Base-by-base conservation (phyloP, 225 moss, liverwort and hornwort genomes). In the Rhytidiadelphus loreus region DNA sequence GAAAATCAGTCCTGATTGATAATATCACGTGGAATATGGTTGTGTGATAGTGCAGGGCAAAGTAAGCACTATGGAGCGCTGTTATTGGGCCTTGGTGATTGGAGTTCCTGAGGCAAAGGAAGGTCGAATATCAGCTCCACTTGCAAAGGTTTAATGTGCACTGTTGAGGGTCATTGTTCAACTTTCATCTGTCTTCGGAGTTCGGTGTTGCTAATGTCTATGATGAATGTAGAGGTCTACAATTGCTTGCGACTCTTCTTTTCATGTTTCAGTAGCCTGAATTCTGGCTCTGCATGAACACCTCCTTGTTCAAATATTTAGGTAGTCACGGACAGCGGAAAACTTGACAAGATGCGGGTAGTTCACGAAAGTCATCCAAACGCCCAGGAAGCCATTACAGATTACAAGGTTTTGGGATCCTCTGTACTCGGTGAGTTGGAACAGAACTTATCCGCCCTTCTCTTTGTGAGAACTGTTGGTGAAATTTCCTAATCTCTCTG, bases 71-170 rank as follows among this genome's bases (percentile, higher is more conserved):
- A 93, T 98, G 59, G 94, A 92, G 90, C 95, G 98, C 33, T 92
- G 91, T 65, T 99, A 99, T 85, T 94, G 90, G 92, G 96, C 99
- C 85, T 91, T 99, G 89, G 96, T 99, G 64, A 92, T 97, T 72
- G 99, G 99, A 80, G 92, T 89, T 82, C 99, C 99, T 29, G 92
- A 91, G 88, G 81, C 93, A 69, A 80, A 83, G 64, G 86, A 95
- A 85, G 99, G 97, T 53, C 93, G 95, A 89, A 96, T 99, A 52
- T 94, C 96, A 85, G 94, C 92, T 77, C 93, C 99, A 73, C 92
- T 99, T 82, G 92, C 96, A 76, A 99, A 97, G 96, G 97, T 96
- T 87, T 29, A 9, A 28, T 46, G 43, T 77, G 43, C 72, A 39
- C 44, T 71, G 63, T 71, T 61, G 69, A 81, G 77, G 63, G 22